Conservation (phyloP, 192 early-diverging fungal species). For the Coemansia aciculifera region DNA sequence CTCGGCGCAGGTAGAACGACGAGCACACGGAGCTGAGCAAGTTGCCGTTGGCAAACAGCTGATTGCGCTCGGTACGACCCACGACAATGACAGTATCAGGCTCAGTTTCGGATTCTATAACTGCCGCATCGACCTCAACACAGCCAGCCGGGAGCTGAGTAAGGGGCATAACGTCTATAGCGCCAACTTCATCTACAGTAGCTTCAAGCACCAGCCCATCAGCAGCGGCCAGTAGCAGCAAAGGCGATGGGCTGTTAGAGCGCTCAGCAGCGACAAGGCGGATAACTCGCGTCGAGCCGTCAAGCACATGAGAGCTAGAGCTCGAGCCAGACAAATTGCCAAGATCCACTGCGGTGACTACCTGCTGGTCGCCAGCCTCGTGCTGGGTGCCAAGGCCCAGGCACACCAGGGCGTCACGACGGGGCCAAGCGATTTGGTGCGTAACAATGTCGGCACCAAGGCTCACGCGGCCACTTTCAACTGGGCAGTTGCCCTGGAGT, state of each 20-base stretch:
- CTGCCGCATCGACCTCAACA: constrained; percentile 36
- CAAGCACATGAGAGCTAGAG: neutral
- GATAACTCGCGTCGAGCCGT: neutral
- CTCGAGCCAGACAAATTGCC: constrained; percentile 14
- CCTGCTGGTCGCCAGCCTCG: constrained; percentile 25
- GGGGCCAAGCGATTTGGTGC: constrained; percentile 74
- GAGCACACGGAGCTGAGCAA: constrained; percentile 77
- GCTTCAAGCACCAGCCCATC: constrained; percentile 45
- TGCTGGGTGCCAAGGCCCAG: constrained; percentile 42
- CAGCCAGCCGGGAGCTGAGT: constrained; percentile 18
- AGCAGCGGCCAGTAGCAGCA: constrained; percentile 45
- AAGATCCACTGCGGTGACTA: constrained; percentile 49
- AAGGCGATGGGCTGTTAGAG: constrained; percentile 5
- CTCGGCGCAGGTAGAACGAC: constrained; percentile 80
- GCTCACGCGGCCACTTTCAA: neutral
- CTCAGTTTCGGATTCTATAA: constrained; percentile 2
- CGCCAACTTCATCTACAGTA: constrained; percentile 10
- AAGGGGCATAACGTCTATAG: constrained; percentile 1
- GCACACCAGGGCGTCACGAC: constrained; percentile 55
- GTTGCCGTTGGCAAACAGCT: constrained; percentile 75
- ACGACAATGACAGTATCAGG: constrained; percentile 51
- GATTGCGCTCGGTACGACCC: constrained; percentile 76
- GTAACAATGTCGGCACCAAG: constrained; percentile 13
- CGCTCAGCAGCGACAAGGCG: neutral
- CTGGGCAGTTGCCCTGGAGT: constrained; percentile 16